phyloP scores from a whole-genome alignment of 2,329 filamentous ascomycete genomes.

The Hypoxylon sp. region DNA sequence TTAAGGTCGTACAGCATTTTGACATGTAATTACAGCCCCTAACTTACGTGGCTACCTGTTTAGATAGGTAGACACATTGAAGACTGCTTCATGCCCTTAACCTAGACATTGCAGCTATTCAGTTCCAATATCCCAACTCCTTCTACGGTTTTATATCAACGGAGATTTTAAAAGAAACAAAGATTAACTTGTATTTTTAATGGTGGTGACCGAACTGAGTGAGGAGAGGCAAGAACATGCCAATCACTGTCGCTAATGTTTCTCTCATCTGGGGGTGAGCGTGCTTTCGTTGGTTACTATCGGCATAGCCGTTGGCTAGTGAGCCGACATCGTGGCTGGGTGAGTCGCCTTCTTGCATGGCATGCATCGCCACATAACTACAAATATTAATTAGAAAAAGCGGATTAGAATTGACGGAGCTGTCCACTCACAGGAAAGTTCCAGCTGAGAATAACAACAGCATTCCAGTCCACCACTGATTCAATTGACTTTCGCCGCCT shows the following conservation, averaged over 20 bases:
- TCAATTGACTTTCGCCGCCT: conserved; percentile 70
- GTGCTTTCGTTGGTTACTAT: conserved; percentile 67
- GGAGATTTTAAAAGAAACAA: conserved; percentile 34
- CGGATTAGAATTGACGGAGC: neutral
- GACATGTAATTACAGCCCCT: conserved; percentile 24
- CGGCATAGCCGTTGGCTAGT: conserved; percentile 68
- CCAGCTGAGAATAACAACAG: conserved; percentile 94
- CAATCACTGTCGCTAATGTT: conserved; percentile 77
- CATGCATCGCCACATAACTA: conserved; percentile 98
- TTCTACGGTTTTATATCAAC: conserved; percentile 30
- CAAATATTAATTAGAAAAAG: conserved; percentile 45
- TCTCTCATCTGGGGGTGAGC: conserved; percentile 75
- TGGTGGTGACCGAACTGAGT: conserved; percentile 86
- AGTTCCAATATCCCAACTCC: conserved; percentile 33
- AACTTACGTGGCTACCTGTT: neutral
- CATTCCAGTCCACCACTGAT: conserved; percentile 92
- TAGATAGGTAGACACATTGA: conserved; percentile 5
- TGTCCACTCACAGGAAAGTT: conserved; percentile 86
- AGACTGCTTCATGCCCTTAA: conserved; percentile 13
- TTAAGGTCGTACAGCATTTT: conserved; percentile 26
- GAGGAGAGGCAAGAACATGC: conserved; percentile 83
- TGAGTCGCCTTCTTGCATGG: conserved; percentile 84
- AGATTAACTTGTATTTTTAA: conserved; percentile 47
- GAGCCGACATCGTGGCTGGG: conserved; percentile 66
- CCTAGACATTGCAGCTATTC: conserved; percentile 21